phyloP scores from a whole-genome alignment of 306 rosid genomes.

The Dalbergia cultrata region DNA sequence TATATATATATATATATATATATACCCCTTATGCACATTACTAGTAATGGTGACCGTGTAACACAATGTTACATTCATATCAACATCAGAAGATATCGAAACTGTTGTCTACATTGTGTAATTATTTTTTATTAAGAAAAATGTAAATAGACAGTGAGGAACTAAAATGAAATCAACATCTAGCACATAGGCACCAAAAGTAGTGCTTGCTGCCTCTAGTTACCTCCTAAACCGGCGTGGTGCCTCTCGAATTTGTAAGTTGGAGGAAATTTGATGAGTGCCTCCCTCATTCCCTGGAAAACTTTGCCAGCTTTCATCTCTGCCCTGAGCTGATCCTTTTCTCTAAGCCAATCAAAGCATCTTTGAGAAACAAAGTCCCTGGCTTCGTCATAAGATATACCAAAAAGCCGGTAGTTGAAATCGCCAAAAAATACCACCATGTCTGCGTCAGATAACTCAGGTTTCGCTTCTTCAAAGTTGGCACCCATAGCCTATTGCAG shows the following conservation, averaged over 20 bases:
- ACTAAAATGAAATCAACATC: conserved; percentile 28
- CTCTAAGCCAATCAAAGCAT: conserved; percentile 99
- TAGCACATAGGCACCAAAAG: conserved; percentile 18
- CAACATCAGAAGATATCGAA: conserved; percentile 40
- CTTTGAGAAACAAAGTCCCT: conserved; percentile 99
- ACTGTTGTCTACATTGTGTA: conserved; percentile 35
- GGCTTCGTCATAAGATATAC: conserved; percentile 98
- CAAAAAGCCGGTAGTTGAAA: conserved; percentile 94
- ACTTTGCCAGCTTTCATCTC: conserved; percentile 98
- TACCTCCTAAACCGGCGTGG: conserved; percentile 92
- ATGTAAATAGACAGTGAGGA: conserved; percentile 28
- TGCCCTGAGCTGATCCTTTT: conserved; percentile 96
- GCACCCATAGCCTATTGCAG: conserved; percentile 63
- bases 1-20: too few relatives aligned
- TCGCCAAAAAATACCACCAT: conserved; percentile 98
- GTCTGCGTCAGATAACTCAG: conserved; percentile 91
- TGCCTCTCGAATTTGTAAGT: conserved; percentile 98
- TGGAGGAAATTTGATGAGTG: conserved; percentile 91
- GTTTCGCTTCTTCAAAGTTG: conserved; percentile 82
- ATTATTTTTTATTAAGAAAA: background rate
- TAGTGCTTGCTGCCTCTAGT: conserved; percentile 22
- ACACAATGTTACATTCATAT: conserved; percentile 31
- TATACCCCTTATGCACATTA: conserved; percentile 14
- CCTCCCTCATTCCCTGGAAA: conserved; percentile 99
- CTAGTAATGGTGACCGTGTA: conserved; percentile 18